Evolutionary conservation across 2,329 filamentous ascomycete genomes (phyloP), one percentile per base, ranked within the genome.

Genomic region (Escovopsis weberi): DNA sequence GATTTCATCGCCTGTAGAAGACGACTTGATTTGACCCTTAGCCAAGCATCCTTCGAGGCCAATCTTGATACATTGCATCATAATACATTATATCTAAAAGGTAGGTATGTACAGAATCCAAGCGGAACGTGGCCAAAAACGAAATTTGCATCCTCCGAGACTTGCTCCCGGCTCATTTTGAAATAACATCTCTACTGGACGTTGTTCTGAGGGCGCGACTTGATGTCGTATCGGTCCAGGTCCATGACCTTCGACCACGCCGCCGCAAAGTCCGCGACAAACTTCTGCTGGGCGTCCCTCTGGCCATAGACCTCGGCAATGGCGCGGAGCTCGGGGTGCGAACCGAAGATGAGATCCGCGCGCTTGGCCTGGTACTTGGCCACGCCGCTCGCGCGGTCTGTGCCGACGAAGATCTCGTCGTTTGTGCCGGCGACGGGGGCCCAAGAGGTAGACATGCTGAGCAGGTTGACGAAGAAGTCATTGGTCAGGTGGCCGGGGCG

Each of bases 401-500:
- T 53, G 36, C 79, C 82, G 46, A 12, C 71, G 59, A 72, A 86
- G 40, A 69, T 44, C 53, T 85, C 80, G 33, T 63, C 58, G 43
- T 60, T 63, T 26, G 53, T 50, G 47, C 65, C 50, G 18, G 62
- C 53, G 35, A 64, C 62, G 28, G 41, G 40, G 7, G 50, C 46
- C 82, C 82, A 86, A n/a, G 62, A 65, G 10, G 72, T 81, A 59
- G 61, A 65, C 53, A 70, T 74, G 55, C 85, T 80, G 18, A 87
- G 72, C 3, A 87, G 67, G 65, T 86, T 85, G 61, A 83, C 72
- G 56, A 87, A 87, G 71, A 85, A 87, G 64, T 87, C 82, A 61
- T 83, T 85, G 55, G 77, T 83, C 53, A 87, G 68, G 53, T 74
- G 62, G 38, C 82, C 82, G 1, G 80, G 78, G 11, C 66, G 68